Conservation (phyloP, 192 early-diverging fungal species). For the Allomyces macrogynus region DNA sequence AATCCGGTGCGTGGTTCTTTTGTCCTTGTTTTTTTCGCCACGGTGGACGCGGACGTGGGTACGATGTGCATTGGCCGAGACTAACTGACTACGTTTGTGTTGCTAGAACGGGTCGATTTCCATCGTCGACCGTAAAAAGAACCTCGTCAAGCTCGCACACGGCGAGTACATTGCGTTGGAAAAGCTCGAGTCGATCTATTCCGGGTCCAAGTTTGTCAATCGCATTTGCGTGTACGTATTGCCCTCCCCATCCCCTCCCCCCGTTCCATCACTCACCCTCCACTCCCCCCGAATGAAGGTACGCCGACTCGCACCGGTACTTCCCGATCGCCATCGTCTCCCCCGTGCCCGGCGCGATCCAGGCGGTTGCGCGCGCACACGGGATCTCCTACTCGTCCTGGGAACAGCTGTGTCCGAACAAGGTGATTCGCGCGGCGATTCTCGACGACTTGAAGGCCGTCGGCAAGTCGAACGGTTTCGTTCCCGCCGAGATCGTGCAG, state of each 20-base stretch:
- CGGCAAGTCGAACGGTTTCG: conserved; percentile 31
- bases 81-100: neutral
- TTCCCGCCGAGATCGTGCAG: conserved; percentile 39
- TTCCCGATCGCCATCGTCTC: neutral
- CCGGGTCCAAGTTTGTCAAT: neutral
- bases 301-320: conserved; percentile 5
- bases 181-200: neutral
- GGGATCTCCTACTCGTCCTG: neutral
- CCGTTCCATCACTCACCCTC: too few species aligned
- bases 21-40: too few species aligned
- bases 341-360: neutral
- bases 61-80: neutral
- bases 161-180: conserved; percentile 43
- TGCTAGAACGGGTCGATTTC: conserved; percentile 34
- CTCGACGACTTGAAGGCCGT: conserved; percentile 27
- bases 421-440: conserved; percentile 10
- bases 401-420: conserved; percentile 7
- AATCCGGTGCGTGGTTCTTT: conserved; percentile 10
- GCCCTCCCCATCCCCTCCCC: too few species aligned
- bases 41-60: too few species aligned
- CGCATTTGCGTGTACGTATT: neutral
- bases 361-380: neutral
- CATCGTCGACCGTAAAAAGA: conserved; percentile 68
- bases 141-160: conserved; percentile 50
- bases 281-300: too few species aligned